Evolutionary conservation across 805 yeast genomes (phyloP).

Genomic region (Kazachstania bromeliacearum): DNA sequence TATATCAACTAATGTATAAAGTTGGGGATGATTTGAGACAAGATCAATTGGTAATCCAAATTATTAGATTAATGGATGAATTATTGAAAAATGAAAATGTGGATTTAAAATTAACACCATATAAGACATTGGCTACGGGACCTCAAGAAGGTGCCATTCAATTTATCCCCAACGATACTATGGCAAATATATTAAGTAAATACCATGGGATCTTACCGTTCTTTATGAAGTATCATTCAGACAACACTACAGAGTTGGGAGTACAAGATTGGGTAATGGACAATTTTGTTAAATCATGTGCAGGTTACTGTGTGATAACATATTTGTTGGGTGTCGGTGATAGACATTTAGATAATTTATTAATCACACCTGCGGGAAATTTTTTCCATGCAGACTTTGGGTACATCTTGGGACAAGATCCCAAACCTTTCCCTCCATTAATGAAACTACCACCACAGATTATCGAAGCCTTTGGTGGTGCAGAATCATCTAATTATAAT

Average conservation of each 20-base stretch:
- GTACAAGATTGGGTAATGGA: constrained; percentile 63
- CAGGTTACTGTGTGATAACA: constrained; percentile 96
- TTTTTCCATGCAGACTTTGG: constrained; percentile 99
- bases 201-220: constrained; percentile 70
- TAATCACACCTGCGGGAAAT: constrained; percentile 72
- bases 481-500: constrained; percentile 72
- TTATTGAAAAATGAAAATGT: constrained; percentile 81
- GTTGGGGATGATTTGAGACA: constrained; percentile 92
- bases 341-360: constrained; percentile 84
- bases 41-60: constrained; percentile 94
- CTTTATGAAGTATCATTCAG: constrained; percentile 47
- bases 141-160: constrained; percentile 88
- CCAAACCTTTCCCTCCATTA: constrained; percentile 96
- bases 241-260: constrained; percentile 22
- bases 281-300: constrained; percentile 87
- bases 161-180: constrained; percentile 86
- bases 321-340: constrained; percentile 95
- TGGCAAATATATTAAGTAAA: constrained; percentile 66
- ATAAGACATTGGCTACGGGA: constrained; percentile 82
- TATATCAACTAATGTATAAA: constrained; percentile 82
- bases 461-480: constrained; percentile 96
- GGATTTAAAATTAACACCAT: constrained; percentile 80
- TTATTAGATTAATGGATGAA: constrained; percentile 83
- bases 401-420: constrained; percentile 91
- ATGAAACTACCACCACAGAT: constrained; percentile 96